phyloP scores from a whole-genome alignment of 176 grass and related monocot species.

The Alopecurus myosuroides region DNA sequence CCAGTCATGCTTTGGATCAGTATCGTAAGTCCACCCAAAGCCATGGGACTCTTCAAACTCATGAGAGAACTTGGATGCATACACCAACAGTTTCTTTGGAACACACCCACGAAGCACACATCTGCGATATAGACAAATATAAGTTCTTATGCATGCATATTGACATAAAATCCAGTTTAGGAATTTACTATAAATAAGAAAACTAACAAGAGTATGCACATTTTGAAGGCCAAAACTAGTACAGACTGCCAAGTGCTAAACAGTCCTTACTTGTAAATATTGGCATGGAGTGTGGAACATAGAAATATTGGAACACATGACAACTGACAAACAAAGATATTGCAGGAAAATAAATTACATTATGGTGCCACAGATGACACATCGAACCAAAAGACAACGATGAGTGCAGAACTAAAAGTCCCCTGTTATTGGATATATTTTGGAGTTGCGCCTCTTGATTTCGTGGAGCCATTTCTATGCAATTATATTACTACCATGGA shows the following conservation, averaged over 20 bases:
- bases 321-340: background rate
- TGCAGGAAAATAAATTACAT: background rate
- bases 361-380: background rate
- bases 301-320: background rate
- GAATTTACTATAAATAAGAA: background rate
- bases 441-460: background rate
- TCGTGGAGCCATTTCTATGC: background rate
- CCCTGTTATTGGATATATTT: background rate
- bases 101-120: slow-evolving; percentile 77
- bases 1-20: slow-evolving; percentile 70
- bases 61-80: slow-evolving; percentile 62
- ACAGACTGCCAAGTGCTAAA: background rate
- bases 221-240: background rate
- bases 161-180: background rate
- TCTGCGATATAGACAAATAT: slow-evolving; percentile 33
- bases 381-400: background rate
- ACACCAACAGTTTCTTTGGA: slow-evolving; percentile 75
- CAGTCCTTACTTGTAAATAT: background rate
- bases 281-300: background rate
- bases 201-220: background rate
- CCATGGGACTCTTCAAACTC: slow-evolving; percentile 78
- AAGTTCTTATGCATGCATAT: background rate
- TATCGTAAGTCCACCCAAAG: slow-evolving; percentile 68
- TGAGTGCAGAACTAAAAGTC: background rate
- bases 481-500: background rate